Percentiles rank a stretch among this genome's conserved stretches.
Conservation (phyloP, 2,329 filamentous ascomycete genomes). For the Hypocrella siamensis region DNA sequence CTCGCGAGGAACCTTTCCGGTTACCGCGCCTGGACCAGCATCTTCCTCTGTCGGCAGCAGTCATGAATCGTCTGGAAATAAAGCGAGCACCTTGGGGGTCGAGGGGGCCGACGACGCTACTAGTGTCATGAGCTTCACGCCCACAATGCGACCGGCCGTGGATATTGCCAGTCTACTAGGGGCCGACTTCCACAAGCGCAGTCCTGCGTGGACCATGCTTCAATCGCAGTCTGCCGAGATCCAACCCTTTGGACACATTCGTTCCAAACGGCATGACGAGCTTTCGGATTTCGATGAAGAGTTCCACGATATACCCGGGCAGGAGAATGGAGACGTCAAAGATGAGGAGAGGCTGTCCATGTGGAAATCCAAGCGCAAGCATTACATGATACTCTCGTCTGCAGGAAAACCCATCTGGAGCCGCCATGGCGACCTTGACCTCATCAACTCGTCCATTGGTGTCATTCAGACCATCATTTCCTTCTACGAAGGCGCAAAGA, state of each 20-base stretch:
- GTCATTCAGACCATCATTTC: slow-evolving; percentile 96
- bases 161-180: slow-evolving; percentile 74
- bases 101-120: slow-evolving; percentile 43
- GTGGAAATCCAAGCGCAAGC: slow-evolving; percentile 90
- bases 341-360: slow-evolving; percentile 47
- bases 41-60: slow-evolving; percentile 24
- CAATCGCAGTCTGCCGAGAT: slow-evolving; percentile 44
- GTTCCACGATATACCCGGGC: slow-evolving; percentile 58
- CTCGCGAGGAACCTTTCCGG: slow-evolving; percentile 46
- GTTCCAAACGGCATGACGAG: slow-evolving; percentile 27
- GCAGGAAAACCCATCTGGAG: slow-evolving; percentile 97
- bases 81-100: slow-evolving; percentile 17
- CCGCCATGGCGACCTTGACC: slow-evolving; percentile 73
- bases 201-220: slow-evolving; percentile 52
- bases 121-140: slow-evolving; percentile 51
- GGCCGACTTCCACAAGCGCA: slow-evolving; percentile 50
- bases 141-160: slow-evolving; percentile 43
- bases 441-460: slow-evolving; percentile 89
- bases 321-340: slow-evolving; percentile 20
- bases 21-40: slow-evolving; percentile 16
- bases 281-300: slow-evolving; percentile 58
- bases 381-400: slow-evolving; percentile 91
- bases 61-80: slow-evolving; percentile 20
- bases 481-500: slow-evolving; percentile 72
- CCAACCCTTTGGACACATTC: slow-evolving; percentile 43